Percentiles rank a stretch among this genome's conserved stretches.
phyloP scores from a whole-genome alignment of 2,329 filamentous ascomycete species.

The Fusarium nygamai region DNA sequence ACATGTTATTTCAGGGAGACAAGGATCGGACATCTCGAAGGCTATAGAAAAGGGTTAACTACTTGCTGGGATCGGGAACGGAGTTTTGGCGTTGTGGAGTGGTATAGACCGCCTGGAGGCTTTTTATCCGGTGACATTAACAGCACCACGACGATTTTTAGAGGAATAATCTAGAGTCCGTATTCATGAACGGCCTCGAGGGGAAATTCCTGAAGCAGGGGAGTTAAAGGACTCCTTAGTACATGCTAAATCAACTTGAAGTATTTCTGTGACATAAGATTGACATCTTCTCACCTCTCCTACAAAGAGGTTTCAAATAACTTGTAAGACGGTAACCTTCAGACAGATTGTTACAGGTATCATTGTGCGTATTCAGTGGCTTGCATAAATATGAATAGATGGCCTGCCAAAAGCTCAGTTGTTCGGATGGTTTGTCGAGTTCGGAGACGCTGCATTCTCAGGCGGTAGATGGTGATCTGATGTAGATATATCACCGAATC shows the following conservation, averaged over 20 bases:
- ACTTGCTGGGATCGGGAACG: constrained; percentile 10
- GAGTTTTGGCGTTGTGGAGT: constrained; percentile 39
- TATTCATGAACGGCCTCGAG: background rate
- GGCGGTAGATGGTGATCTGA: background rate
- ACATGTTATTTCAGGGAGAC: background rate
- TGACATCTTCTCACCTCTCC: background rate
- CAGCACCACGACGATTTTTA: background rate
- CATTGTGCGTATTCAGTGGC: background rate
- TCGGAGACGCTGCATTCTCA: background rate
- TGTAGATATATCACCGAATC: background rate
- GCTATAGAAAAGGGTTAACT: background rate
- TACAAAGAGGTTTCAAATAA: background rate
- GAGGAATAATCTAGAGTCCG: background rate
- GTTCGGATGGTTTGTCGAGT: background rate
- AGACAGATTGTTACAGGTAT: background rate
- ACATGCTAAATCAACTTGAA: background rate
- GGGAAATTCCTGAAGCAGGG: background rate
- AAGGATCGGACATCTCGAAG: constrained; percentile 3
- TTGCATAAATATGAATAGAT: background rate
- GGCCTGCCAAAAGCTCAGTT: background rate
- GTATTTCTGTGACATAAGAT: background rate
- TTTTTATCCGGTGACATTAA: background rate
- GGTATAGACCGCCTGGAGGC: background rate
- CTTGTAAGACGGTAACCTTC: background rate
- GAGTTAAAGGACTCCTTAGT: too few relatives aligned